A percentile compares a stretch with the other conserved stretches of the same genome.
Evolutionary conservation across 805 yeast genomes (phyloP).

Genomic region (Ogataea corticis): DNA sequence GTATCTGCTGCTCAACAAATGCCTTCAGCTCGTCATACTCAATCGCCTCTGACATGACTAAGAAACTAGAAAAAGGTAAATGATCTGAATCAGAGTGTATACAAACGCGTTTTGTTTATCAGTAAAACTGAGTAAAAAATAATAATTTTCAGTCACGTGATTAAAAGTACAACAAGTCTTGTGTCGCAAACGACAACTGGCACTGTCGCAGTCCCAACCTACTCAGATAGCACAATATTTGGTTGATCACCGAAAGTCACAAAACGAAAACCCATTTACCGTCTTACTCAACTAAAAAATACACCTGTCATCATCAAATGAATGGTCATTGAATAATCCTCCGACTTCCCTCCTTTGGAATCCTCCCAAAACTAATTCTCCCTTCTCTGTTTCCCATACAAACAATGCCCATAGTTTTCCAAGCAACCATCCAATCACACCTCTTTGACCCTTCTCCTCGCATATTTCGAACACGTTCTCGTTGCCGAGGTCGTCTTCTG

Average conservation of each 20-base stretch:
- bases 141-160: too few relatives aligned
- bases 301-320: constrained; percentile 14
- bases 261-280: neutral
- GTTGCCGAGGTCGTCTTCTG: constrained; percentile 2
- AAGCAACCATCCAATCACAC: constrained; percentile 4
- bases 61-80: too few relatives aligned
- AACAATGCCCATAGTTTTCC: constrained; percentile 3
- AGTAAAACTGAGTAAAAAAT: too few relatives aligned
- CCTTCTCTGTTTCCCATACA: neutral
- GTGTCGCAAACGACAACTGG: too few relatives aligned
- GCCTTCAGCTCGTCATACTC: constrained; percentile 28
- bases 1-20: constrained; percentile 28
- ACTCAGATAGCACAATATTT: too few relatives aligned
- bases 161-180: too few relatives aligned
- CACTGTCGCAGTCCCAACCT: too few relatives aligned
- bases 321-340: constrained; percentile 6
- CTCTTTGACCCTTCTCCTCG: neutral
- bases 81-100: too few relatives aligned
- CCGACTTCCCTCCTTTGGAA: constrained; percentile 9
- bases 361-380: neutral
- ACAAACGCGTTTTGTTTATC: too few relatives aligned
- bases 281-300: neutral
- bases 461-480: constrained; percentile 4
- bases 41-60: constrained; percentile 7
- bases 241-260: too few relatives aligned